Evolutionary conservation across 2,329 filamentous ascomycete species (phyloP).

Genomic region (Penicillium brasilianum): DNA sequence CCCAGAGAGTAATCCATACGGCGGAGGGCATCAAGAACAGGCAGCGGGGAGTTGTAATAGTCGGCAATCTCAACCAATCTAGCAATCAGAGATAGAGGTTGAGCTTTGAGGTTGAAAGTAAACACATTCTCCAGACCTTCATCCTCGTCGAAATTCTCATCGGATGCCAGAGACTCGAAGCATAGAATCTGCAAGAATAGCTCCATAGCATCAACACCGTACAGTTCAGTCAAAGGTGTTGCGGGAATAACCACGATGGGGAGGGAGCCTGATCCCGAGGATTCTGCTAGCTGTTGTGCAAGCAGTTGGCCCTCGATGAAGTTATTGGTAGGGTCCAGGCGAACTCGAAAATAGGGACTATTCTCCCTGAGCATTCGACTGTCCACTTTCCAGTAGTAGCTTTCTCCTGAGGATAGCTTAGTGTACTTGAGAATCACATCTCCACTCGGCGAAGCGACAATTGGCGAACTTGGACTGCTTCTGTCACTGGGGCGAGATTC

Average conservation of each 20-base stretch:
- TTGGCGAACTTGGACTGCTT: slow-evolving; percentile 15
- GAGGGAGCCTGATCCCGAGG: slow-evolving; percentile 12
- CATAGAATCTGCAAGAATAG: slow-evolving; percentile 41
- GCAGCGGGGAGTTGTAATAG: slow-evolving; percentile 40
- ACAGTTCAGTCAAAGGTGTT: slow-evolving; percentile 32
- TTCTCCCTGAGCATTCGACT: slow-evolving; percentile 38
- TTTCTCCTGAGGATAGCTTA: slow-evolving; percentile 13
- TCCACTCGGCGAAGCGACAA: slow-evolving; percentile 35
- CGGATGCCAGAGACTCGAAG: slow-evolving; percentile 32
- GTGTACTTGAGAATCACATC: slow-evolving; percentile 46
- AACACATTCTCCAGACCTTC: slow-evolving; percentile 20
- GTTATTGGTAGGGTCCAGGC: slow-evolving; percentile 48
- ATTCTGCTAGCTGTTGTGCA: slow-evolving; percentile 34
- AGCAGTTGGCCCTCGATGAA: slow-evolving; percentile 48
- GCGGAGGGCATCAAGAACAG: slow-evolving; percentile 31
- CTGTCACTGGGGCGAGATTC: background rate
- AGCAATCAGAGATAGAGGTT: slow-evolving; percentile 39
- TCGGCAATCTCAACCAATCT: slow-evolving; percentile 42
- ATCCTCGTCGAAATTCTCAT: slow-evolving; percentile 13
- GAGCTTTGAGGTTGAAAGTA: slow-evolving; percentile 32
- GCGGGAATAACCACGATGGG: slow-evolving; percentile 38
- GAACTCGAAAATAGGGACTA: slow-evolving; percentile 47
- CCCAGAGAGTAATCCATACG: slow-evolving; percentile 38
- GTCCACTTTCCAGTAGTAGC: slow-evolving; percentile 41
- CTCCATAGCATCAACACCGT: slow-evolving; percentile 41